Conservation (phyloP, 805 yeast species). For the Clavispora carvajalis region DNA sequence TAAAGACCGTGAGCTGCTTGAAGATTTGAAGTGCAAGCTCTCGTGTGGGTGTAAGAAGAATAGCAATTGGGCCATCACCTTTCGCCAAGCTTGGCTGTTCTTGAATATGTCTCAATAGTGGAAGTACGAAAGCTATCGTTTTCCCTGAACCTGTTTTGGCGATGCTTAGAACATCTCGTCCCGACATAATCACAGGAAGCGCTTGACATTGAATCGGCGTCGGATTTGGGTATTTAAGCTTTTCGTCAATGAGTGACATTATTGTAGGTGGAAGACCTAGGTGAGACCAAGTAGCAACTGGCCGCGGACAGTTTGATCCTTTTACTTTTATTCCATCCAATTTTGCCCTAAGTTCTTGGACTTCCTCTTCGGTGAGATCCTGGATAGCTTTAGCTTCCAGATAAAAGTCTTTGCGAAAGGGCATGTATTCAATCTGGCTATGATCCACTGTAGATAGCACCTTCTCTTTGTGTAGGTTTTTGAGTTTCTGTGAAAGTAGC, state of each 20-base stretch:
- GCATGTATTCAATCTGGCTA: conserved; percentile 39
- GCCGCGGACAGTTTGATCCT: conserved; percentile 56
- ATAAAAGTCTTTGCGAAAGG: conserved; percentile 61
- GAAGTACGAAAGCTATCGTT: conserved; percentile 81
- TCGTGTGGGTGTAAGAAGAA: conserved; percentile 86
- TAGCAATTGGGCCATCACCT: conserved; percentile 72
- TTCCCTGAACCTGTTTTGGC: conserved; percentile 98
- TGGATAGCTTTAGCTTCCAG: conserved; percentile 51
- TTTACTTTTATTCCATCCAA: conserved; percentile 63
- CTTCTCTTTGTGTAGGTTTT: conserved; percentile 44
- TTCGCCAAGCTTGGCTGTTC: conserved; percentile 54
- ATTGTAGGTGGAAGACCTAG: conserved; percentile 66
- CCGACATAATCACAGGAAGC: conserved; percentile 83
- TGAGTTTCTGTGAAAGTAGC: conserved; percentile 31
- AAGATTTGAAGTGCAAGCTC: conserved; percentile 84
- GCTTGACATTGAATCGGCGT: conserved; percentile 91
- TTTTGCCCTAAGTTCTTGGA: conserved; percentile 44
- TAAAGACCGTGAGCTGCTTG: conserved; percentile 58
- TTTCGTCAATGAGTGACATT: conserved; percentile 46
- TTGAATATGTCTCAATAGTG: conserved; percentile 76
- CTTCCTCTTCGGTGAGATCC: conserved; percentile 48
- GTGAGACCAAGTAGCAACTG: conserved; percentile 74
- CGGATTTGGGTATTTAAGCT: conserved; percentile 54
- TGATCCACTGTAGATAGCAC: conserved; percentile 46
- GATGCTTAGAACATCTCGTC: conserved; percentile 85